Evolutionary conservation across 2,329 filamentous ascomycete species (phyloP), one percentile per base, ranked within the genome.

Genomic region (Epichloe coenophiala): DNA sequence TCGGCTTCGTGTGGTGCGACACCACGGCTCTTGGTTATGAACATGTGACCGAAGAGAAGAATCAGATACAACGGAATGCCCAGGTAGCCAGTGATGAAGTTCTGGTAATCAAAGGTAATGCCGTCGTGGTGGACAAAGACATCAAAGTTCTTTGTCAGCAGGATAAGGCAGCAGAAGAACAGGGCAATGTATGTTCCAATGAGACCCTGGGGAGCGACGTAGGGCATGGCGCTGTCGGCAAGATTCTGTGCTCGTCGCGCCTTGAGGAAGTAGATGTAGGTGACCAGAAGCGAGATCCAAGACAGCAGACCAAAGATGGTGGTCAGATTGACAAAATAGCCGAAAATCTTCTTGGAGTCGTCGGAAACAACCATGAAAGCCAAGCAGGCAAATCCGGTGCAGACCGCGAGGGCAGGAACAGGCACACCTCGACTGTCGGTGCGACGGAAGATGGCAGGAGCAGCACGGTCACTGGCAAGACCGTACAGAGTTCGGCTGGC

Each of bases 121-220:
- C 64, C 58, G 58, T 67, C 74, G 71, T 57, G 69, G 60, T 58
- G 63, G 54, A 79, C 72, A 65, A 93, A 93, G 53, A 84, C 82
- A 51, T 78, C 74, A 67, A 81, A 93, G 73, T 88, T 90, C 76
- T 93, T 94, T 61, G 87, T 91, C 48, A 94, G 62, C 2, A 84
- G 78, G 54, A 93, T 85, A 36, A 93, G 62, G 60, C 76, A 73
- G 68, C 84, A 88, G 68, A 88, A 82, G 60, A 73, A 70, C 2
- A 93, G 73, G 0, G 84, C 84, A 53, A 71, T 70, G 61, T 80
- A 80, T 0, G 83, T 88, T 11, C 87, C 88, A 54, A 64, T 76
- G 38, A 80, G 68, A n/a, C 87, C 86, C 15, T 90, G 74, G 0
- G 87, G 87, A 0, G 86, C 83, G 15, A 73, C 73, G 63, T 83